Evolutionary conservation across 73 alveolate genomes (phyloP).

Genomic region (Symbiodinium pilosum): DNA sequence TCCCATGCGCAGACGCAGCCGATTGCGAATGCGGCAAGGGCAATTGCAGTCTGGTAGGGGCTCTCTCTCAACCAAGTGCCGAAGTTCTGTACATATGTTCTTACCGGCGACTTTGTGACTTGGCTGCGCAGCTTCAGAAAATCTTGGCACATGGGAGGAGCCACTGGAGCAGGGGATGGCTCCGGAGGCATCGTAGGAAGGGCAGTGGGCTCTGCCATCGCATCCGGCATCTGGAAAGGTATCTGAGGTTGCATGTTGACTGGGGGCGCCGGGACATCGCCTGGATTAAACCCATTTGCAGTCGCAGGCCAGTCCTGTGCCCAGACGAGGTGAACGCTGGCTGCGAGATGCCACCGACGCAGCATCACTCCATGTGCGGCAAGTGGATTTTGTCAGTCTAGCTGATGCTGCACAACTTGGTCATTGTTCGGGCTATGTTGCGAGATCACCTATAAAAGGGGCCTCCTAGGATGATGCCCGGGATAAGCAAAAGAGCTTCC

Average conservation of each 20-base stretch:
- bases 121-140: not conserved
- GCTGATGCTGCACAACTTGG: no score
- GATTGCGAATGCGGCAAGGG: not conserved
- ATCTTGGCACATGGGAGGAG: not conserved
- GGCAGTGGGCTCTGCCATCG: not conserved
- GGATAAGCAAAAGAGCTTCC: no score
- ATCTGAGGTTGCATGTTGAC: no score
- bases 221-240: not conserved
- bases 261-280: not conserved
- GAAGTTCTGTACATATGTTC: not conserved
- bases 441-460: no score
- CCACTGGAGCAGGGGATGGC: not conserved
- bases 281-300: not conserved
- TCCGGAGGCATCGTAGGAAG: not conserved
- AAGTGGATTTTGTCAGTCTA: no score
- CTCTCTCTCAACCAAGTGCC: not conserved
- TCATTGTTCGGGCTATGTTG: no score
- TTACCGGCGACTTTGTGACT: not conserved
- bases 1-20: constrained; percentile 6
- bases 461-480: no score
- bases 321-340: not conserved
- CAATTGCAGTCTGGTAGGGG: not conserved
- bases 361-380: not conserved
- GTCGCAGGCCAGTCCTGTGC: not conserved
- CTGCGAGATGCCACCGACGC: not conserved